phyloP scores from a whole-genome alignment of 768 basidiomycete genomes.

The Candolleomyces aberdarensis region DNA sequence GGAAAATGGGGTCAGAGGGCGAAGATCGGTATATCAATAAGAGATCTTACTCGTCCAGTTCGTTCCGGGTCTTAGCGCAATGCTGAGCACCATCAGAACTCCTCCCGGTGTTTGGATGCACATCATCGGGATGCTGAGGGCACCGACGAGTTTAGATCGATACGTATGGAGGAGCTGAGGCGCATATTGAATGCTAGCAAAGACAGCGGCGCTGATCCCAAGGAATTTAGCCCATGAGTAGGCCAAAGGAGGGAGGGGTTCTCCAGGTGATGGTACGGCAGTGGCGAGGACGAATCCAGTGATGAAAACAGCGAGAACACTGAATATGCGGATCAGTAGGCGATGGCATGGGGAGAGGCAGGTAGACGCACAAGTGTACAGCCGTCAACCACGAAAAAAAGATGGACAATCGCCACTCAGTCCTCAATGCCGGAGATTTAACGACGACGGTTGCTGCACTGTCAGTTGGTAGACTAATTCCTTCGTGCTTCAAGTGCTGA shows the following conservation, averaged over 20 bases:
- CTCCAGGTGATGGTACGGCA: constrained; percentile 33
- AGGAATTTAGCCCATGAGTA: constrained; percentile 79
- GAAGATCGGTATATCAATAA: constrained; percentile 1
- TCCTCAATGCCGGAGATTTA: constrained; percentile 50
- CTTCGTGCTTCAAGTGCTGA: constrained; percentile 65
- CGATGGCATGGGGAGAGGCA: neutral
- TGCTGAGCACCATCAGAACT: constrained; percentile 80
- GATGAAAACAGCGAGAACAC: constrained; percentile 52
- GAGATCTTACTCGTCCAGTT: constrained; percentile 7
- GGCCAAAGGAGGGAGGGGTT: constrained; percentile 30
- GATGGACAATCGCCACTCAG: constrained; percentile 79
- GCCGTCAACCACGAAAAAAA: constrained; percentile 67
- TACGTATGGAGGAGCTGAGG: constrained; percentile 87
- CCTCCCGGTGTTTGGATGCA: constrained; percentile 90
- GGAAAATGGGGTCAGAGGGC: constrained; percentile 24
- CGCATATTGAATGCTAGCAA: constrained; percentile 83
- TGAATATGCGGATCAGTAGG: constrained; percentile 19
- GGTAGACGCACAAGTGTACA: constrained; percentile 66
- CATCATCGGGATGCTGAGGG: constrained; percentile 95
- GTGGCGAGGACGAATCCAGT: constrained; percentile 60
- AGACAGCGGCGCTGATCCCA: constrained; percentile 73
- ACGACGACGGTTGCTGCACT: constrained; percentile 39
- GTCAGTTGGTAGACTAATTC: constrained; percentile 16
- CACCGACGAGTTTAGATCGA: constrained; percentile 76
- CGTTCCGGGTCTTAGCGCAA: constrained; percentile 57